Base-by-base conservation (phyloP, 73 alveolate species). In the Symbiodinium natans region DNA sequence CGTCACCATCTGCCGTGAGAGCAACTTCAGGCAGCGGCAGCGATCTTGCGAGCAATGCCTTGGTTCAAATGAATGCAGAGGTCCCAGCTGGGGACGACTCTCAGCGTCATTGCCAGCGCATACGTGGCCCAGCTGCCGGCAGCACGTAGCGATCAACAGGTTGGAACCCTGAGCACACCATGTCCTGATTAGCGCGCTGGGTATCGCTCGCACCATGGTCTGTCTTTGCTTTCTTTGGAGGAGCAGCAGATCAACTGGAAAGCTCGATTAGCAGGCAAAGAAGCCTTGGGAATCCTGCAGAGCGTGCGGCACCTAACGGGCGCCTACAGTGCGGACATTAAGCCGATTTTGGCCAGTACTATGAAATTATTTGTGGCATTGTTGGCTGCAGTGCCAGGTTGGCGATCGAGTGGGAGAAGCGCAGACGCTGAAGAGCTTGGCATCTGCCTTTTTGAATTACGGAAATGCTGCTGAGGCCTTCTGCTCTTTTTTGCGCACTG, bases 401-500 rank as follows among this genome's bases (percentile, higher is more conserved):
- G 96, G 96, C 2, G 96, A 90, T 71, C 96, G 96, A 13, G 96
- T 90, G 4, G 96, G 96, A 4, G 96, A 90, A 41, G 96, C 96
- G 31, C 77, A 41, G 39, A 56, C 96, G 2, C 41, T 90, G 87
- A 90, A 90, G 87, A 90, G 87, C 75, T 71, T 90, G 87, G 96
- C 96, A 63, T 68, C 96, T 7, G 96, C 96, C 5, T 90, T 90
- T 43, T 88, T 90, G 88, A 90, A 90, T 41, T 90, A 90, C 38
- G 96, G 96, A 71, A 90, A 90, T n/a, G 96, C 88, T 2, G 96
- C 96, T 4, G 96, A 90, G 96, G 96, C 85, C n/a, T n/a, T n/a
- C n/a, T n/a, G n/a, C n/a, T 9, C 59, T 46, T 46, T 13, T 46
- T 46, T 13, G 13, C 59, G 21, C 59, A 46, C 21, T 46, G 59